Evolutionary conservation across 2,329 filamentous ascomycete species (phyloP).

Genomic region (Ilyonectria sp.): DNA sequence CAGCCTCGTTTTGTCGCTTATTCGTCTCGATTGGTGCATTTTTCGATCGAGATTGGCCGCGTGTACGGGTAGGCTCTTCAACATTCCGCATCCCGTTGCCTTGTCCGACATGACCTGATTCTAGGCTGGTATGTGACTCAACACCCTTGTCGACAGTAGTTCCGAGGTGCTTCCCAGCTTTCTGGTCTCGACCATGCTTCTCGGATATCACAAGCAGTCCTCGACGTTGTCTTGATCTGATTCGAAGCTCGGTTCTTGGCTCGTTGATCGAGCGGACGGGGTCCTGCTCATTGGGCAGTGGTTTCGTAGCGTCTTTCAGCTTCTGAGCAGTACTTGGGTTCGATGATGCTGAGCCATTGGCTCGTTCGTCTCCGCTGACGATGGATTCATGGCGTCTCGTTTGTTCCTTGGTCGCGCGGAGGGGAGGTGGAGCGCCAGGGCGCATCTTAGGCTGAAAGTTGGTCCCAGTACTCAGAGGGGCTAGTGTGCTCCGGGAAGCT

Average conservation of each 20-base stretch:
- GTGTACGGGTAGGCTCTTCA: slow-evolving; percentile 11
- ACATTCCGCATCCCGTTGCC: background rate
- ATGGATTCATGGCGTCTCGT: background rate
- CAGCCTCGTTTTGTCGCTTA: background rate
- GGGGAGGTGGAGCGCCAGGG: background rate
- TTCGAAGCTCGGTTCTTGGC: slow-evolving; percentile 62
- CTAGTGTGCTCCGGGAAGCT: background rate
- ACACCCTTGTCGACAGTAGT: background rate
- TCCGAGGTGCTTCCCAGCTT: slow-evolving; percentile 2
- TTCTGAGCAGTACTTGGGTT: background rate
- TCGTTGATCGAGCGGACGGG: slow-evolving; percentile 33
- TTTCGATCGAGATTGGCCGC: background rate
- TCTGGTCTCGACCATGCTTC: slow-evolving; percentile 37
- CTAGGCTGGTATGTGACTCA: background rate
- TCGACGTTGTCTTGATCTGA: slow-evolving; percentile 63
- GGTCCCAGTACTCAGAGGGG: background rate
- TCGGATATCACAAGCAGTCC: slow-evolving; percentile 64
- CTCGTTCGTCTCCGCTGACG: background rate
- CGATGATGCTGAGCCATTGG: too few species aligned
- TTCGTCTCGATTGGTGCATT: background rate
- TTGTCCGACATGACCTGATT: slow-evolving; percentile 5
- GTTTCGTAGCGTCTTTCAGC: background rate
- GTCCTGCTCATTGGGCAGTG: background rate
- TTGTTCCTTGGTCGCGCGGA: background rate
- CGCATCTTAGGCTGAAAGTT: background rate